These are phyloP conservation scores for Aspergillus fructus DNA, from an alignment of 2,329 filamentous ascomycete genomes.

Conservation along the genomic window DNA sequence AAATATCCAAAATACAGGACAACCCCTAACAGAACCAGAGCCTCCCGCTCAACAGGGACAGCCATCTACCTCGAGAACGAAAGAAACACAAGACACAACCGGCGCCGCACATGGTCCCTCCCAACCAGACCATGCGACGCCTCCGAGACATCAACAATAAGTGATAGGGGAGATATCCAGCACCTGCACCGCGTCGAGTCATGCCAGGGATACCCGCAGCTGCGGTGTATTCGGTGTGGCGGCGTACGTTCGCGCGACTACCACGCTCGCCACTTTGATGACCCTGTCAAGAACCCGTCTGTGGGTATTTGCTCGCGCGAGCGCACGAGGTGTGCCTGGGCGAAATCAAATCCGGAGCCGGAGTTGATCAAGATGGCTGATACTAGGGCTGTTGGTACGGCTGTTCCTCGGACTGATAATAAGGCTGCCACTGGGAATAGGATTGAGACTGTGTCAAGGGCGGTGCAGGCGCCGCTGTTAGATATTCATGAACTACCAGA, in stretches of 20 bases:
- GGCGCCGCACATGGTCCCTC: background rate
- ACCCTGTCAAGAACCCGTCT: background rate
- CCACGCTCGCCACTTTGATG: conserved; percentile 1
- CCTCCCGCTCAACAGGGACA: background rate
- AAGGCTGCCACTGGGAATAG: background rate
- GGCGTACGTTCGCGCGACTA: background rate
- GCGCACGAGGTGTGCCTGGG: background rate
- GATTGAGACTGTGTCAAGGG: background rate
- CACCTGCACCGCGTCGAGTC: background rate
- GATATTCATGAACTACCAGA: background rate
- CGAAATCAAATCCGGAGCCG: background rate
- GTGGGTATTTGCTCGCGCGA: background rate
- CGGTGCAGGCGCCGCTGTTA: background rate
- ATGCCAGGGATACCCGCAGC: background rate
- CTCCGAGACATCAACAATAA: background rate
- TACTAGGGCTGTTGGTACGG: too few relatives aligned
- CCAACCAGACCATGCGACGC: background rate
- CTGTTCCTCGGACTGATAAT: too few relatives aligned
- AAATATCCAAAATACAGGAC: background rate
- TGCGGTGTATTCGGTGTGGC: conserved; percentile 2
- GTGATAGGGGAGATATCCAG: too few relatives aligned
- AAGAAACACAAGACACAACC: background rate
- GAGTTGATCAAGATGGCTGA: too few relatives aligned
- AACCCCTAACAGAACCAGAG: background rate
- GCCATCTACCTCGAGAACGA: background rate